Percentiles rank a stretch among this genome's conserved stretches.
phyloP scores from a whole-genome alignment of 768 basidiomycete genomes.

The Phallus indusiatus region DNA sequence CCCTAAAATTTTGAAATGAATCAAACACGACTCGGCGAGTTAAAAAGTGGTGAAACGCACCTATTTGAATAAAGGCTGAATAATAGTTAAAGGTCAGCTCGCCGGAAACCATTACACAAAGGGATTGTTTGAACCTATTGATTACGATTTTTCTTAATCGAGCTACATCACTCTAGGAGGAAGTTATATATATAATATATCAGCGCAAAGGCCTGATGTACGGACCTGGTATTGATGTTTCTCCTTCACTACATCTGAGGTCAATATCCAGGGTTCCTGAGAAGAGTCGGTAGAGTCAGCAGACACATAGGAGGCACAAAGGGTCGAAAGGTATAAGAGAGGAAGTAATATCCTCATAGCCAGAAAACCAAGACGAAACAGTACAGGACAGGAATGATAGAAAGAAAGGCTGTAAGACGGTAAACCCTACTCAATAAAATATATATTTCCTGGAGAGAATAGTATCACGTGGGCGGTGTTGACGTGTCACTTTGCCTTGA shows the following conservation, averaged over 20 bases:
- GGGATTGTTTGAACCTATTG: conserved; percentile 48
- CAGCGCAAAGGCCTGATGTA: conserved; percentile 3
- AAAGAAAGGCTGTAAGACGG: too few species aligned
- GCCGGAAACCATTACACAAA: not conserved
- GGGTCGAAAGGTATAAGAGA: conserved; percentile 32
- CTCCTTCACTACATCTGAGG: conserved; percentile 32
- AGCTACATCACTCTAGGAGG: conserved; percentile 76
- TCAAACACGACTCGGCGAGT: not conserved
- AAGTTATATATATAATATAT: not conserved
- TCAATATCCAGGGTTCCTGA: conserved; percentile 37
- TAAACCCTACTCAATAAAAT: too few species aligned
- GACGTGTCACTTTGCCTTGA: conserved; percentile 10
- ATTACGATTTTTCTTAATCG: conserved; percentile 91
- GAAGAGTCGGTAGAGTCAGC: too few species aligned
- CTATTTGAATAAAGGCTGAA: conserved; percentile 73
- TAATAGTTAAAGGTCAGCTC: conserved; percentile 12
- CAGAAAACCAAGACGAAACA: not conserved
- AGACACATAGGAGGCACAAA: conserved; percentile 33
- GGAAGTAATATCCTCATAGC: conserved; percentile 8
- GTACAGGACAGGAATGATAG: not conserved
- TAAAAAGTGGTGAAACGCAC: too few species aligned
- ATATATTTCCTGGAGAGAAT: not conserved
- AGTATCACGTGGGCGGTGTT: not conserved
- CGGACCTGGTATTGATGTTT: conserved; percentile 67
- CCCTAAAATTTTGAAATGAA: conserved; percentile 32